Evolutionary conservation across 257 asterid genomes (phyloP).

Genomic region (Przewalskia tangutica): DNA sequence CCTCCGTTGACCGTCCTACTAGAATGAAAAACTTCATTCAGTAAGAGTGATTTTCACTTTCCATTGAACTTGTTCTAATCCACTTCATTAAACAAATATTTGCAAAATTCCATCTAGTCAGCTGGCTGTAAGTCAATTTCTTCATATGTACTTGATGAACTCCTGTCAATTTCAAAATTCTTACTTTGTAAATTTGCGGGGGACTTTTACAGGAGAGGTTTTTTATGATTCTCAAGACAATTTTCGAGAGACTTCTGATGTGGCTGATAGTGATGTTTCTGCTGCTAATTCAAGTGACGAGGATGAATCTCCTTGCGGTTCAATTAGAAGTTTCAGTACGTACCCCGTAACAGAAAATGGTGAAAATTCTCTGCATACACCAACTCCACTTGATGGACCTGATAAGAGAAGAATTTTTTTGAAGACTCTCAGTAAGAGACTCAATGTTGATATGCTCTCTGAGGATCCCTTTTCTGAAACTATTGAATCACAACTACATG

Average conservation of each 20-base stretch:
- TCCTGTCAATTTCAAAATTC: neutral
- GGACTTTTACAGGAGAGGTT: slow-evolving; percentile 51
- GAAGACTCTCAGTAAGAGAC: slow-evolving; percentile 25
- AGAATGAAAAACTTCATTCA: neutral
- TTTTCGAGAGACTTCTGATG: slow-evolving; percentile 22
- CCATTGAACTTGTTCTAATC: neutral
- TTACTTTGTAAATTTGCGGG: slow-evolving; percentile 11
- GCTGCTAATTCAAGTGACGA: slow-evolving; percentile 13
- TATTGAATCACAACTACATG: slow-evolving; percentile 28
- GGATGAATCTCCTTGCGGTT: slow-evolving; percentile 44
- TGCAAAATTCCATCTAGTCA: neutral
- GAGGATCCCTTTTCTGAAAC: slow-evolving; percentile 25
- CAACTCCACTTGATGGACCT: slow-evolving; percentile 52
- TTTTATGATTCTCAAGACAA: slow-evolving; percentile 66
- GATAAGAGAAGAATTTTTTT: slow-evolving; percentile 63
- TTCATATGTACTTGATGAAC: neutral
- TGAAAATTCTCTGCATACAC: slow-evolving; percentile 32
- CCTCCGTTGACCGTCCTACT: neutral
- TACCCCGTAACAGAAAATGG: slow-evolving; percentile 29
- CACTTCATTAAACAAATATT: neutral
- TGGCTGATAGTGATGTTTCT: slow-evolving; percentile 17
- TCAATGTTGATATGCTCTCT: slow-evolving; percentile 27
- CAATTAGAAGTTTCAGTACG: slow-evolving; percentile 32
- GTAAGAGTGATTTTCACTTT: neutral
- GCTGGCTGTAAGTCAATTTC: neutral